Evolutionary conservation across 1,139 yeast species (phyloP).

Genomic region (Hyphopichia fennica): DNA sequence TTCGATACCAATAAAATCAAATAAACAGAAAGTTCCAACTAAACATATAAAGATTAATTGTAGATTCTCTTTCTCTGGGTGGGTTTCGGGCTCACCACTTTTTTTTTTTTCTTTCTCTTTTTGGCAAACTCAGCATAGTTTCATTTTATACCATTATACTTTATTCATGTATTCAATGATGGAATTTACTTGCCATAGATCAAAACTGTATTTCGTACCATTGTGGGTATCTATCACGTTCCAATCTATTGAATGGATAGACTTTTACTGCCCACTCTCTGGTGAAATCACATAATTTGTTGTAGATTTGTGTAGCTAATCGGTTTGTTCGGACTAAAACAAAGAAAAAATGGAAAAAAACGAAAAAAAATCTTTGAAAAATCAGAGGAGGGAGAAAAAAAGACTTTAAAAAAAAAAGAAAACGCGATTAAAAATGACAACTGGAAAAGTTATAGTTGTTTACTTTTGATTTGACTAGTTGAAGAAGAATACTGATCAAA

Average conservation of each 20-base stretch:
- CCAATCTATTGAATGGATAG: background rate
- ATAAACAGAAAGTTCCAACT: no score
- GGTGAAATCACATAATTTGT: background rate
- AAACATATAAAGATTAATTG: no score
- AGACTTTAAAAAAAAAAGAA: background rate
- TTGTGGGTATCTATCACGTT: background rate
- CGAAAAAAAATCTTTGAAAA: background rate
- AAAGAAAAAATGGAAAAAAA: background rate
- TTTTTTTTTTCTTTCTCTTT: background rate
- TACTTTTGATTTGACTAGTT: no score
- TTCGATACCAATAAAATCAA: no score
- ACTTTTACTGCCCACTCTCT: conserved; percentile 1
- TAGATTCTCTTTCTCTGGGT: no score
- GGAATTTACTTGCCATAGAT: conserved; percentile 48
- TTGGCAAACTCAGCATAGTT: conserved; percentile 52
- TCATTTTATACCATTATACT: conserved; percentile 32
- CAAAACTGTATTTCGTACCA: conserved; percentile 7
- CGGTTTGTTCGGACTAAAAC: background rate
- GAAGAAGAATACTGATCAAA: background rate
- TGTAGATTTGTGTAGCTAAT: background rate
- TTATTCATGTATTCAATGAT: conserved; percentile 41
- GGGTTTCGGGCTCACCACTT: background rate
- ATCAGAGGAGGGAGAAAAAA: no score
- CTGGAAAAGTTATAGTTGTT: no score
- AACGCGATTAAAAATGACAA: no score